phyloP scores from a whole-genome alignment of 2,329 filamentous ascomycete genomes.

The Xylariaceae sp. region DNA sequence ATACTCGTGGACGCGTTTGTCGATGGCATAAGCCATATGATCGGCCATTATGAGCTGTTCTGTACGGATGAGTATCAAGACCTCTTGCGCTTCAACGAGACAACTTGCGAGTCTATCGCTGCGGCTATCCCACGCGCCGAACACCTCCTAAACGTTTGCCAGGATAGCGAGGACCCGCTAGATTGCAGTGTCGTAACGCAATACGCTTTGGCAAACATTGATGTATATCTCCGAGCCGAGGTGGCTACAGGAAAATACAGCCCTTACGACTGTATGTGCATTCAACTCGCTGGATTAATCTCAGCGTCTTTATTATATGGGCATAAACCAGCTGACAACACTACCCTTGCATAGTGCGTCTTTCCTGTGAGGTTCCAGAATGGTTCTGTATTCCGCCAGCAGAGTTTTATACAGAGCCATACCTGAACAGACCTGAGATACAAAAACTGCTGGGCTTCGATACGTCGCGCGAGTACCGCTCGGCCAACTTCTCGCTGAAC shows the following conservation, averaged over 20 bases:
- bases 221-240: background rate
- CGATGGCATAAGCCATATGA: constrained; percentile 1
- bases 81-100: constrained; percentile 18
- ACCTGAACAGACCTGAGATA: constrained; percentile 14
- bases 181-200: constrained; percentile 2
- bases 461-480: constrained; percentile 7
- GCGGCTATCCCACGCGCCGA: constrained; percentile 5
- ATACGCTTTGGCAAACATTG: constrained; percentile 14
- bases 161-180: background rate
- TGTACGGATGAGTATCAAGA: constrained; percentile 20
- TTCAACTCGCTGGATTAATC: background rate
- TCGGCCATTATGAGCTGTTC: constrained; percentile 19
- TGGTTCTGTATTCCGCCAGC: constrained; percentile 12
- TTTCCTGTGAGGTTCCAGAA: constrained; percentile 11
- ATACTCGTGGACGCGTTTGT: constrained; percentile 20
- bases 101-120: constrained; percentile 1
- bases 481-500: constrained; percentile 18
- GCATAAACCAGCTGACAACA: background rate
- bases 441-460: constrained; percentile 19
- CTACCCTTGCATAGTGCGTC: constrained; percentile 3
- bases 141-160: constrained; percentile 6
- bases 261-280: constrained; percentile 11
- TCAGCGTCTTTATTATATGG: background rate
- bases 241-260: constrained; percentile 8
- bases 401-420: constrained; percentile 11